A percentile compares a stretch with the other conserved stretches of the same genome.
These are phyloP conservation scores for Globisporangium viniferum DNA, from an alignment of 352 stramenopile genomes.

Conservation along the genomic window DNA sequence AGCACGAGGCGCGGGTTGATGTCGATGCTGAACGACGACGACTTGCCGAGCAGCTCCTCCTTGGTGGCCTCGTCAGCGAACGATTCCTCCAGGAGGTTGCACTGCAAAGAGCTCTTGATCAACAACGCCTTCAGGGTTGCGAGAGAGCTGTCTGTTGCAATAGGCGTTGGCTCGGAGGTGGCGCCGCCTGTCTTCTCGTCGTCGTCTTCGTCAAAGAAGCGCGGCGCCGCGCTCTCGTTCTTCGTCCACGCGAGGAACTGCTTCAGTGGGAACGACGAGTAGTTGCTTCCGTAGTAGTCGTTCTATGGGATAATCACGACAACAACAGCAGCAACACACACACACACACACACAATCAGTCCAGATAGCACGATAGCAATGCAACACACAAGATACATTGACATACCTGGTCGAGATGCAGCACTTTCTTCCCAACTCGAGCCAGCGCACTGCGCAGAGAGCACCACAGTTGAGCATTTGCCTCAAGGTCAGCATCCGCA, in stretches of 20 bases:
- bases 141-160: not conserved
- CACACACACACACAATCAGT: not conserved
- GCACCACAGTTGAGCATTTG: not conserved
- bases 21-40: constrained; percentile 68
- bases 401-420: constrained; percentile 71
- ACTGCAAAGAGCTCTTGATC: constrained; percentile 47
- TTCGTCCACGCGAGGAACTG: constrained; percentile 59
- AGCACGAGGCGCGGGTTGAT: constrained; percentile 81
- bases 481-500: not conserved
- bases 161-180: not conserved
- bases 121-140: constrained; percentile 20
- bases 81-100: constrained; percentile 34
- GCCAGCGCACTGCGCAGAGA: constrained; percentile 40
- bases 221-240: constrained; percentile 38
- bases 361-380: not conserved
- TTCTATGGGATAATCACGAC: constrained; percentile 31
- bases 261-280: constrained; percentile 59
- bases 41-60: constrained; percentile 38
- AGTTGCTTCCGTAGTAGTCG: constrained; percentile 83
- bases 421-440: constrained; percentile 66
- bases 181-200: constrained; percentile 12
- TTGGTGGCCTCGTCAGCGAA: constrained; percentile 40
- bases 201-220: constrained; percentile 30
- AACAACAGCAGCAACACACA: not conserved
- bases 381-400: not conserved